Conservation (phyloP, 257 asterid genomes). For the Solanum rostratum region DNA sequence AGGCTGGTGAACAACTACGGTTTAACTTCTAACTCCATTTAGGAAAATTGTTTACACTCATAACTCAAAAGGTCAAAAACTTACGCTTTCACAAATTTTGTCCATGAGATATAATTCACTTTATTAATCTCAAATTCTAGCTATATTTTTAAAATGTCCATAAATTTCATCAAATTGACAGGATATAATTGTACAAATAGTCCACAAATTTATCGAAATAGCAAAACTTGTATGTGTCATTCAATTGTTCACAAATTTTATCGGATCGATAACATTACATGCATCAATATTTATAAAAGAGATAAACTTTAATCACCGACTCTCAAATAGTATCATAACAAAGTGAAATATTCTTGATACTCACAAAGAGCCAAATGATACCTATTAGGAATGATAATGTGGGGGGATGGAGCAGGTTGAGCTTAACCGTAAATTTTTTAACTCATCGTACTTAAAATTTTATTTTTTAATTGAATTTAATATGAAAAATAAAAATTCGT, state of each 20-base stretch:
- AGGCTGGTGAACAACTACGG: background rate
- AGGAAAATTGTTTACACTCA: background rate
- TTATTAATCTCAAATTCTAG: background rate
- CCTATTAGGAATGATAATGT: too few species aligned
- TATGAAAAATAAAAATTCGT: too few species aligned
- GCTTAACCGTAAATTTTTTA: too few species aligned
- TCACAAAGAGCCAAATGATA: too few species aligned
- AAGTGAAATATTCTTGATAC: background rate
- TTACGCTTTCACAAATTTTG: too few species aligned
- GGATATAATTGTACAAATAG: background rate
- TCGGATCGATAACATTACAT: background rate
- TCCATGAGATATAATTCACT: background rate
- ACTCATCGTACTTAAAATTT: too few species aligned
- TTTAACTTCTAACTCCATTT: background rate
- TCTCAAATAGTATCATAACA: background rate
- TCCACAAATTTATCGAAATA: background rate
- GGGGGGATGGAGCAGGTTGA: too few species aligned
- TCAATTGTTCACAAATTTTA: background rate
- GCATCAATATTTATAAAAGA: background rate
- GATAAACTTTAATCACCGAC: background rate
- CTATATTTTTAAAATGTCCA: background rate
- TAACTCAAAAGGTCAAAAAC: too few species aligned
- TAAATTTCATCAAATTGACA: background rate
- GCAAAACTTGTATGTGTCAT: background rate
- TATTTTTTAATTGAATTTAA: too few species aligned